Conservation (phyloP, 371 early-diverging fungal species). For the Apophysomyces elegans region DNA sequence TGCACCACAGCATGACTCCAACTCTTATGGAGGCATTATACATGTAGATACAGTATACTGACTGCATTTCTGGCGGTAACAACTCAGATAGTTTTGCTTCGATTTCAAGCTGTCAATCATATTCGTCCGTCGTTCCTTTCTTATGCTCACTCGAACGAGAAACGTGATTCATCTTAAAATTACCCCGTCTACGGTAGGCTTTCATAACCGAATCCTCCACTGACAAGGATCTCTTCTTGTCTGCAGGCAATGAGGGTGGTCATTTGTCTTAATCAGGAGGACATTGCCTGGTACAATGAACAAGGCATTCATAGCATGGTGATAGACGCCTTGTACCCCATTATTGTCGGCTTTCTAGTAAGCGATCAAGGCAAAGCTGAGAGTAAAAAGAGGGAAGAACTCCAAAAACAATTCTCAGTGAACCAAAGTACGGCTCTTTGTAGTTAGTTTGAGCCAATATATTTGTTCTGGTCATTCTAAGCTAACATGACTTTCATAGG, state of each 20-base stretch:
- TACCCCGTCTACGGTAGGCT: slow-evolving; percentile 16
- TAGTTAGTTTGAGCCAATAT: background rate
- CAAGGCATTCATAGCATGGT: slow-evolving; percentile 15
- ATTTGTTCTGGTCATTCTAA: background rate
- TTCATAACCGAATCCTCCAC: background rate
- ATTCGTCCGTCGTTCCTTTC: background rate
- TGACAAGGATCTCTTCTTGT: background rate
- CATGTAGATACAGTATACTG: too few species aligned
- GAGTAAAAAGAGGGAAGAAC: slow-evolving; percentile 13
- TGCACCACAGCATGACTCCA: too few species aligned
- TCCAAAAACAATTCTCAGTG: slow-evolving; percentile 7
- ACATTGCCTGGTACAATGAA: slow-evolving; percentile 23
- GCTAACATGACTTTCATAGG: background rate
- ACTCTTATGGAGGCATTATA: too few species aligned
- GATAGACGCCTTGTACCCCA: slow-evolving; percentile 18
- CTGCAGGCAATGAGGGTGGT: slow-evolving; percentile 20
- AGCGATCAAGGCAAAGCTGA: slow-evolving; percentile 13
- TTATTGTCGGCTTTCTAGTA: slow-evolving; percentile 20
- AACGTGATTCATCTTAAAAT: slow-evolving; percentile 20
- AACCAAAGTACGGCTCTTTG: slow-evolving; percentile 7
- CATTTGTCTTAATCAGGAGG: slow-evolving; percentile 8
- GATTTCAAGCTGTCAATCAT: too few species aligned
- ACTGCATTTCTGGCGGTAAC: background rate
- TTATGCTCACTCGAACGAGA: slow-evolving; percentile 13
- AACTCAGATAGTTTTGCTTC: background rate